Evolutionary conservation across 352 stramenopile species (phyloP).

Genomic region (Globisporangium alternatum): DNA sequence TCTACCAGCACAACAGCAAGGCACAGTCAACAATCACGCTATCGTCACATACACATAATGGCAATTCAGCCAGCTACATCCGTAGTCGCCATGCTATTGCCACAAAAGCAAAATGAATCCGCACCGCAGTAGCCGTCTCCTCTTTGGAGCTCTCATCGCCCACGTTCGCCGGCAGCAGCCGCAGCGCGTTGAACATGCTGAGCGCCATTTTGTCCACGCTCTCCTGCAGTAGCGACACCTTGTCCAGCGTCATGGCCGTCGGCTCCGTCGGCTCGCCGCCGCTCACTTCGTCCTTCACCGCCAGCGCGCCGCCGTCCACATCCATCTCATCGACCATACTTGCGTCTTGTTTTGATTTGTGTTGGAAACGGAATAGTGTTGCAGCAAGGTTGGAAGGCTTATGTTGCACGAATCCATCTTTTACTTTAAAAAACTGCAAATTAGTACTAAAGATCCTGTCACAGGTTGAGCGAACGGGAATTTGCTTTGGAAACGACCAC

Average conservation of each 20-base stretch:
- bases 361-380: not conserved
- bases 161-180: conserved; percentile 55
- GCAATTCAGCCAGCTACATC: not conserved
- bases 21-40: not conserved
- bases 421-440: not conserved
- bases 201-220: conserved; percentile 86
- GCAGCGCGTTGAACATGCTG: conserved; percentile 87
- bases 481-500: not conserved
- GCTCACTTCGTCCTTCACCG: conserved; percentile 14
- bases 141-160: conserved; percentile 46
- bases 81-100: not conserved
- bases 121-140: conserved; percentile 56
- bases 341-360: not conserved
- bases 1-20: conserved; percentile 26
- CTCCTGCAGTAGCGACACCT: conserved; percentile 80
- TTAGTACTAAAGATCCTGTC: not conserved
- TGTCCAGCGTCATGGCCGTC: conserved; percentile 44
- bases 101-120: not conserved
- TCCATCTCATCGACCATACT: conserved; percentile 17
- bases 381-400: not conserved
- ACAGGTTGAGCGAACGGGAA: not conserved
- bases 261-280: conserved; percentile 19
- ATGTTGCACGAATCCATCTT: conserved; percentile 5
- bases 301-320: conserved; percentile 7
- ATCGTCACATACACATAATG: not conserved